Evolutionary conservation across 2,329 filamentous ascomycete genomes (phyloP), one percentile per base, ranked within the genome.

Genomic region (Dothideomycetidae sp.): DNA sequence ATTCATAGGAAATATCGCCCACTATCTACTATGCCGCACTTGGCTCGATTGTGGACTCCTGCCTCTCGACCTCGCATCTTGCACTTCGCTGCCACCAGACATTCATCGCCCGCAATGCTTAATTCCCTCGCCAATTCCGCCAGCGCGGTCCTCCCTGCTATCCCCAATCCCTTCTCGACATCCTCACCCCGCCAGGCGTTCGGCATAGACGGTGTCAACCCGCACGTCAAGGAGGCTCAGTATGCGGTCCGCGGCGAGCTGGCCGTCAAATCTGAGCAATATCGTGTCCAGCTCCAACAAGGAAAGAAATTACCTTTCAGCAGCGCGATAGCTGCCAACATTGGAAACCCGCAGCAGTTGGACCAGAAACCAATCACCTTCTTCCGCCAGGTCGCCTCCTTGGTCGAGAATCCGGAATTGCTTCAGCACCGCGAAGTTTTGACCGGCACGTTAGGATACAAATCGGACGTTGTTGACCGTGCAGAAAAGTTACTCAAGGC

Each of bases 321-420:
- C 45, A 73, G 71, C 50, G 36, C 33, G 19, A 32, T 38, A 11
- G 86, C 82, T 45, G 90, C 90, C 62, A 98, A 98, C 66, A 98
- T 98, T 54, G 90, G 90, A 55, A 98, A 98, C 67, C 90, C 90
- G 3, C 90, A 98, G 63, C 90, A 98, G 64, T 75, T 98, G 45
- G 90, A 94, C 64, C 90, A 98, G 71, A 92, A 96, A 70, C 90
- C 90, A 53, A 88, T 98, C 53, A 98, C 90, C 49, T 98, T 94
- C 70, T 94, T 98, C 75, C 78, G 90, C 50, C 88, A 98, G 65
- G 90, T 98, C 17, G 72, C 90, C 53, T 93, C 84, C 62, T 61
- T 98, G 44, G 63, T 96, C 42, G 90, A 98, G 68, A 86, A 96
- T 66, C 90, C 90, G 1, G 58, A 68, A 40, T 68, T 98, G 21